Evolutionary conservation across 2,329 filamentous ascomycete species (phyloP), one percentile per base, ranked within the genome.

Genomic region (Tolypocladium nubicola): DNA sequence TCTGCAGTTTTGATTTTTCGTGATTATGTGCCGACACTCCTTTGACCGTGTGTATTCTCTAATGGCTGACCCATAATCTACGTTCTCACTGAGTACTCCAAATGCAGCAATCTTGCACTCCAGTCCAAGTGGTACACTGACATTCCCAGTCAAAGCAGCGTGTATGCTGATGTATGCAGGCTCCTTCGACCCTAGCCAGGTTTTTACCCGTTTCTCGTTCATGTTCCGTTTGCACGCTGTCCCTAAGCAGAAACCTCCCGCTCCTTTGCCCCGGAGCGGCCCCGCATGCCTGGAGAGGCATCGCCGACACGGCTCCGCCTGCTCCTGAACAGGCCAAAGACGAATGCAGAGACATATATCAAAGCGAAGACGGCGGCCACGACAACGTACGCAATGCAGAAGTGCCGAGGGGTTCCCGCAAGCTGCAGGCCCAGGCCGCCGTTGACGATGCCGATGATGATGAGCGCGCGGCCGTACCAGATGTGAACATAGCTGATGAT

Each of bases 341-440:
- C 55, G 26, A 63, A 60, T 26, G 70, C 65, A 1, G 61, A 66
- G 11, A 74, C 54, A 63, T 85, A 86, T 4, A 71, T 58, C 5
- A 75, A 45, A 45, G 72, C 75, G 26, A 82, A 64, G 11, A 85
- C 62, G 10, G 70, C 80, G 0, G 82, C 75, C 33, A 86, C 70
- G 6, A 85, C 77, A 0, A 76, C 70, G 67, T 86, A 87, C 0
- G 78, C 79, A 53, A 82, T 75, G 55, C 80, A 67, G 50, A 78
- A 76, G 13, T 67, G 64, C 3, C 60, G 68, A 1, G 69, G 61
- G 1, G 76, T 74, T 19, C 63, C 60, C 1, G 79, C 74, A 19
- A 85, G 71, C 61, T 77, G 60, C 35, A 88, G 70, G 4, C 85
- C 85, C 4, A 87, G 68, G 0, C 84, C 85, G 57, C 84, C 85